Evolutionary conservation across 2,329 filamentous ascomycete species (phyloP).

Genomic region (Arthrinium phaeospermum): DNA sequence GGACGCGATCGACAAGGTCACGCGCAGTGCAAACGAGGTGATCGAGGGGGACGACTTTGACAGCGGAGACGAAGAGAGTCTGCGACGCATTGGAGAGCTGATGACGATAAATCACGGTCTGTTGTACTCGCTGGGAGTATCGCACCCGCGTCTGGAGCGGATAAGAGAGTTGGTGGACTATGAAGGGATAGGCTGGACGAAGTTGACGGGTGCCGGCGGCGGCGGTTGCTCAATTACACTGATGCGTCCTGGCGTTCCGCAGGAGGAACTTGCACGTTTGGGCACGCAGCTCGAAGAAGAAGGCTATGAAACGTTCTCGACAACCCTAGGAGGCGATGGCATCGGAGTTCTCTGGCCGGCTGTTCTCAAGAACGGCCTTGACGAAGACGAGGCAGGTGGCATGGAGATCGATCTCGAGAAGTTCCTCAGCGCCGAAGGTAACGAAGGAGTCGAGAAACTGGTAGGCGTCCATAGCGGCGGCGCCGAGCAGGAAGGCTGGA

Average conservation of each 20-base stretch:
- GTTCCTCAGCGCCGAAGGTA: slow-evolving; percentile 82
- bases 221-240: slow-evolving; percentile 96
- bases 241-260: slow-evolving; percentile 69
- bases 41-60: slow-evolving; percentile 71
- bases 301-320: slow-evolving; percentile 85
- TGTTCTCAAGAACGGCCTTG: slow-evolving; percentile 82
- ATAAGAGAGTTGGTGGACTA: slow-evolving; percentile 91
- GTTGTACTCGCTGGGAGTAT: slow-evolving; percentile 89
- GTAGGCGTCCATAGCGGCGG: slow-evolving; percentile 77
- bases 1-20: slow-evolving; percentile 81
- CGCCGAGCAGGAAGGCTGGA: slow-evolving; percentile 80
- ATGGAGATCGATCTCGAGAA: slow-evolving; percentile 91
- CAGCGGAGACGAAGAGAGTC: slow-evolving; percentile 62
- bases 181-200: slow-evolving; percentile 92
- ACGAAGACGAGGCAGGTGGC: slow-evolving; percentile 77
- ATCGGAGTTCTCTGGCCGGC: slow-evolving; percentile 95
- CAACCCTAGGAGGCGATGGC: slow-evolving; percentile 89
- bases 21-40: slow-evolving; percentile 58
- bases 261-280: slow-evolving; percentile 64
- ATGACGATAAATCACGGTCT: slow-evolving; percentile 95
- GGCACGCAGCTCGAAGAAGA: slow-evolving; percentile 70
- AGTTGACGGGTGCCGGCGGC: slow-evolving; percentile 93
- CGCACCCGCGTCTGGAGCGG: slow-evolving; percentile 89
- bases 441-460: slow-evolving; percentile 83
- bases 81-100: slow-evolving; percentile 82